Evolutionary conservation across 164 flowering plant genomes (phyloP), one percentile per base, ranked within the genome.

Genomic region (Chimonanthus praecox): DNA sequence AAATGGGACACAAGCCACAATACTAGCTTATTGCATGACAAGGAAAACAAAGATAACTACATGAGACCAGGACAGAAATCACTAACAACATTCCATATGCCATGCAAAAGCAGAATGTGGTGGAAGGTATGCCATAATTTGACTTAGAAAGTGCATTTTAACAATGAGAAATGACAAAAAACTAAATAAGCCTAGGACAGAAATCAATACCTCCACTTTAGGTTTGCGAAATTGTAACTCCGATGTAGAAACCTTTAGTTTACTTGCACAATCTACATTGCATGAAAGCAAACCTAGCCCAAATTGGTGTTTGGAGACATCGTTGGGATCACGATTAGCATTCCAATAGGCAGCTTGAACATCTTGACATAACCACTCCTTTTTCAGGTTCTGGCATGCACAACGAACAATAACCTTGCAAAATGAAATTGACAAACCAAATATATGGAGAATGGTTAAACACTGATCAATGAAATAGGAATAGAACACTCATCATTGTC

Each of bases 341-440:
- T 70, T 75, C 18, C 68, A 73, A 68, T 90, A 88, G 11, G 92
- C 88, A 21, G 90, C 85, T 84, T 94, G 99, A 49, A 91, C 97
- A 70, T 92, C 92, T 54, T 84, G 84, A 74, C 99, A 94, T n/a
- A 82, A 62, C 99, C 92, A 91, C 80, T 94, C 97, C 81, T 91
- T 94, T 82, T 92, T 92, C 80, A 94, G 77, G 78, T 82, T 88
- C 71, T 85, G 97, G 78, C 99, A 94, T 69, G 63, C 80, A 82
- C 99, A 94, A 50, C 99, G 94, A 79, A 88, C 93, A 64, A 80
- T 83, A 67, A 92, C 91, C 98, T 94, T 68, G 72, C 69, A 82
- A 71, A 64, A 69, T 48, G 43, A 7, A 49, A 33, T 33, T 33
- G 33, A 33, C 33, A 33, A 33, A 33, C 33, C 33, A 33, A 33